Base-by-base conservation (phyloP, 2,329 filamentous ascomycete genomes). In the Chrysosporium queenslandicum region DNA sequence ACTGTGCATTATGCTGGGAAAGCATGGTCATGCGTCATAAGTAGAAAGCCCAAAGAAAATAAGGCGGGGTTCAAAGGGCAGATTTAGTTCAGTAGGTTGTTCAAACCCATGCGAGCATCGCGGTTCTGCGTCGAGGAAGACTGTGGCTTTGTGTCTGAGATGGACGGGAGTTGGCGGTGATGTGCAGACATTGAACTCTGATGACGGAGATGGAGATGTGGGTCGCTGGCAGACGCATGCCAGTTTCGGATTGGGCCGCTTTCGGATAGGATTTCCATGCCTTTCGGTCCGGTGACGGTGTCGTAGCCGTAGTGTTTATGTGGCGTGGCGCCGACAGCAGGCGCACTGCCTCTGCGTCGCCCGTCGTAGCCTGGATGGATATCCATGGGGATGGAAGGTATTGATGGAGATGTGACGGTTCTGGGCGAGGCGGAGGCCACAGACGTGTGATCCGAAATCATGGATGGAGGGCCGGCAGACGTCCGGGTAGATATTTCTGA, bases 371-470 rank as follows among this genome's bases (percentile, higher is more conserved):
- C 63, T 25, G 65, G 59, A 27, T 75, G 73, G n/a, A 77, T 62
- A 52, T 72, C 70, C 36, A 74, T 63, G 1, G 70, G 69, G 9
- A 67, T 61, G 7, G 68, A 66, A 52, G 46, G 34, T 49, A 49
- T 49, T 40, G 46, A 40, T 25, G 71, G 69, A 2, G 71, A 73
- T 37, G 67, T 64, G 46, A 68, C 53, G 57, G 63, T 71, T 62
- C 62, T 70, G 14, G 80, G 79, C n/a, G 82, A 83, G 27, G 76
- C 76, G 3, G 81, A 81, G 63, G 80, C 79, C 52, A 78, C 74
- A 1, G 82, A 84, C 56, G 78, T 77, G 25, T 74, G 72, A 64
- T 92, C 87, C 0, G 86, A 88, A 46, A 86, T 75, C 56, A 87
- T 74, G 1, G 84, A 86, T 5, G 83, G 83, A 3, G 82, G 79